phyloP scores from a whole-genome alignment of 2,329 filamentous ascomycete genomes.

The Calonectria crousiana region DNA sequence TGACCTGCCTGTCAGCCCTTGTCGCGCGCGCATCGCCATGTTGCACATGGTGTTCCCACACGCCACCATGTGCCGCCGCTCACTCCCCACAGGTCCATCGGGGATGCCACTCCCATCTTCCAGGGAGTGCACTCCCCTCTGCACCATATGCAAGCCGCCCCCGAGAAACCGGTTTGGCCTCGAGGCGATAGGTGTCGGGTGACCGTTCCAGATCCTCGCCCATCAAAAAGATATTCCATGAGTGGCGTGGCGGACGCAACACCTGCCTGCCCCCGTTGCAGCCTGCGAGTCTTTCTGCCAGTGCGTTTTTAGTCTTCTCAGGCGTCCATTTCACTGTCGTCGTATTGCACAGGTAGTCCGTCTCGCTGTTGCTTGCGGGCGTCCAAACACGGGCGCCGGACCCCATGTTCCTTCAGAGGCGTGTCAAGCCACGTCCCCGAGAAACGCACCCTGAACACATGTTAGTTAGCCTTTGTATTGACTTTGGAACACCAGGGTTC shows the following conservation, averaged over 20 bases:
- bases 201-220: slow-evolving; percentile 19
- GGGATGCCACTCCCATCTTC: slow-evolving; percentile 17
- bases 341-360: slow-evolving; percentile 1
- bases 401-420: slow-evolving; percentile 35
- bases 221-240: slow-evolving; percentile 22
- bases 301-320: background rate
- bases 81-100: slow-evolving; percentile 13
- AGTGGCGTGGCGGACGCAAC: slow-evolving; percentile 11
- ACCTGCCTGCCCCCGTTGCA: slow-evolving; percentile 18
- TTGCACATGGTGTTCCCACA: slow-evolving; percentile 3
- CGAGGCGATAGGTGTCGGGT: slow-evolving; percentile 11
- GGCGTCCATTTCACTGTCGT: slow-evolving; percentile 1
- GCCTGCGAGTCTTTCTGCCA: background rate
- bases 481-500: background rate
- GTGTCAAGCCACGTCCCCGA: slow-evolving; percentile 49
- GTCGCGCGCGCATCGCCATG: background rate
- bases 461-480: slow-evolving; percentile 23
- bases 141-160: background rate
- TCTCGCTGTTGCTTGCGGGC: background rate
- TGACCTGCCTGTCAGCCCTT: background rate
- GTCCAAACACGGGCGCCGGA: slow-evolving; percentile 1
- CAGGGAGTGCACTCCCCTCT: slow-evolving; percentile 18
- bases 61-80: background rate
- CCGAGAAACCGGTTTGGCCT: slow-evolving; percentile 5
- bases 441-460: slow-evolving; percentile 47